phyloP scores from a whole-genome alignment of 495 filamentous ascomycete genomes.

The Pyronema domesticum region DNA sequence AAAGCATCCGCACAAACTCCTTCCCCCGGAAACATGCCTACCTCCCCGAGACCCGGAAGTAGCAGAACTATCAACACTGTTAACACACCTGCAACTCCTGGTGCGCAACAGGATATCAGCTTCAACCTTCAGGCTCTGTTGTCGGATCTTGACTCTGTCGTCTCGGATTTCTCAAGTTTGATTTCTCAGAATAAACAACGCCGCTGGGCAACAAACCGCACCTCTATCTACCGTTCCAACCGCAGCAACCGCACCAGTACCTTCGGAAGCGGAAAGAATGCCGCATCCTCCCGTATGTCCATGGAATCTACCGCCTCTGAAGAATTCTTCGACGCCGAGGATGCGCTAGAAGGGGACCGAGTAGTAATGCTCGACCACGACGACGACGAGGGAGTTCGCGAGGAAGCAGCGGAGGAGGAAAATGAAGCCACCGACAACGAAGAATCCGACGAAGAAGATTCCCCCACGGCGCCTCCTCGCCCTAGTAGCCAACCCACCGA shows the following conservation, averaged over 20 bases:
- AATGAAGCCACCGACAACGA: slow-evolving; percentile 15
- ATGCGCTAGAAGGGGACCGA: slow-evolving; percentile 36
- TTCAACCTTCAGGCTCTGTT: slow-evolving; percentile 65
- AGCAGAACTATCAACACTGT: neutral
- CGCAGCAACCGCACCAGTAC: slow-evolving; percentile 10
- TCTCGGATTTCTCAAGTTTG: slow-evolving; percentile 61
- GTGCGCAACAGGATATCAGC: slow-evolving; percentile 43
- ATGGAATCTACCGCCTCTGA: slow-evolving; percentile 65
- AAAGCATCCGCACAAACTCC: slow-evolving; percentile 38
- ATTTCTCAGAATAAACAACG: slow-evolving; percentile 62
- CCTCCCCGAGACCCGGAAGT: neutral
- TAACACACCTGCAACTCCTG: slow-evolving; percentile 25
- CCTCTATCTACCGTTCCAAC: neutral
- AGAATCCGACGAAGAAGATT: slow-evolving; percentile 32
- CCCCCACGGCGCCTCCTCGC: neutral
- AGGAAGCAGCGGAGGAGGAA: slow-evolving; percentile 35
- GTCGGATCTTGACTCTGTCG: slow-evolving; percentile 62
- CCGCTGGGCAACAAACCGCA: slow-evolving; percentile 26
- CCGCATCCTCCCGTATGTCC: slow-evolving; percentile 43
- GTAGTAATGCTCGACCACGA: slow-evolving; percentile 54
- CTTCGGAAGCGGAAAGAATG: slow-evolving; percentile 6
- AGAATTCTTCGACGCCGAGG: slow-evolving; percentile 88
- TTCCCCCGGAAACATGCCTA: neutral
- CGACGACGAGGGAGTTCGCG: slow-evolving; percentile 40
- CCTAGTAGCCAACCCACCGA: neutral